Conservation (phyloP, 306 rosid species). For the Malus domestica region DNA sequence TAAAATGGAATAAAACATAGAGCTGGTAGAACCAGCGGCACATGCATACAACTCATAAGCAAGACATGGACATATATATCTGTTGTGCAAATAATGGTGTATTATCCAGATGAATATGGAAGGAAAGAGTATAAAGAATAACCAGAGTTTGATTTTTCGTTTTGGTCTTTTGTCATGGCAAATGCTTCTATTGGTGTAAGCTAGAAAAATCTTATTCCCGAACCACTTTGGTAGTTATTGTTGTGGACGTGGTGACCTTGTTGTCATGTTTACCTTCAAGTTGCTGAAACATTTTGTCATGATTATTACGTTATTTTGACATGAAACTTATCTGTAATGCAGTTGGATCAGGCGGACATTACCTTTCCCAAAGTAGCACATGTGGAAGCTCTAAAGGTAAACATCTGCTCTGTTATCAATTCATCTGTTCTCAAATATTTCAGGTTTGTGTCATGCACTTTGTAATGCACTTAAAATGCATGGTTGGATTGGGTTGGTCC, state of each 20-base stretch:
- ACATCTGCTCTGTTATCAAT: conserved; percentile 3
- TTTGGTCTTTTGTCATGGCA: not conserved
- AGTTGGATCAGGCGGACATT: conserved; percentile 56
- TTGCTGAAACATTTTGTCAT: conserved; percentile 9
- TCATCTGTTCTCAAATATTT: not conserved
- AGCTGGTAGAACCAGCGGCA: not conserved
- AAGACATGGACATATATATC: not conserved
- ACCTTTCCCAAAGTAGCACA: conserved; percentile 44
- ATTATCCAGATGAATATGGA: not conserved
- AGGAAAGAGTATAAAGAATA: not conserved
- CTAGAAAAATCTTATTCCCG: conserved; percentile 2
- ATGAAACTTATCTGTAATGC: conserved; percentile 22
- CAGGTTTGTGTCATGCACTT: not conserved
- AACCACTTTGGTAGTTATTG: conserved; percentile 2
- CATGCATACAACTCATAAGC: not conserved
- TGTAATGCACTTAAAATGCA: not conserved
- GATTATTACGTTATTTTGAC: not conserved
- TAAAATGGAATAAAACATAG: not conserved
- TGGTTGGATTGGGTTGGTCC: not conserved
- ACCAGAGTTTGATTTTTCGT: not conserved
- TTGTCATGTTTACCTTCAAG: not conserved
- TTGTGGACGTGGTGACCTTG: conserved; percentile 9
- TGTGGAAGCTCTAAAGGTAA: conserved; percentile 52
- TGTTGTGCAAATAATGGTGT: not conserved
- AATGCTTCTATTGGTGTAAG: conserved; percentile 8